These are phyloP conservation scores for Hippophae gyantsensis DNA, from an alignment of 306 rosid genomes.

Conservation along the genomic window DNA sequence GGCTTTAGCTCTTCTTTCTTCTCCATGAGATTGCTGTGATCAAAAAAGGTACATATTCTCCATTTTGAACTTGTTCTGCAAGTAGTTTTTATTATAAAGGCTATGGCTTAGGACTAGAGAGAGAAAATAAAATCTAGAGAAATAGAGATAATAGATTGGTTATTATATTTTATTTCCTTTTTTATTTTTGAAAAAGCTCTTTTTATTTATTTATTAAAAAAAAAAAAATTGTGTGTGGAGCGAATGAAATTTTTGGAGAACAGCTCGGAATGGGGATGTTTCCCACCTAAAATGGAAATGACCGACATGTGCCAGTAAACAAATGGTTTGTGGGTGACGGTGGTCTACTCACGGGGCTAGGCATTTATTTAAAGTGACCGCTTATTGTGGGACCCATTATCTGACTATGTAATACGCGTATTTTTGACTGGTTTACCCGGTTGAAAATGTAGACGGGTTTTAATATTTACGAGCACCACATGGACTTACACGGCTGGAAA, in stretches of 20 bases:
- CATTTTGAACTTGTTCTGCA: slow-evolving; percentile 31
- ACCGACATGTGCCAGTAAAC: slow-evolving; percentile 59
- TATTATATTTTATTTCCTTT: not conserved
- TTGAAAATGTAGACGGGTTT: too few relatives aligned
- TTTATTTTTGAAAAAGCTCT: not conserved
- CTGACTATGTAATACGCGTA: slow-evolving; percentile 35
- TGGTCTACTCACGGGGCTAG: slow-evolving; percentile 23
- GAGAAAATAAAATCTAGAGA: not conserved
- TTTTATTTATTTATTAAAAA: too few relatives aligned
- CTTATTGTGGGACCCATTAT: slow-evolving; percentile 25
- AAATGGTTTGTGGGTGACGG: slow-evolving; percentile 23
- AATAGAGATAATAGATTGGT: not conserved
- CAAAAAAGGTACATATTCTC: slow-evolving; percentile 35
- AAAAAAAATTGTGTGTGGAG: too few relatives aligned
- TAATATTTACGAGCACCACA: too few relatives aligned
- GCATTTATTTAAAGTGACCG: slow-evolving; percentile 35
- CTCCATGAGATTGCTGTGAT: slow-evolving; percentile 28
- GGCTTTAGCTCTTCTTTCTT: slow-evolving; percentile 29
- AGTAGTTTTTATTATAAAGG: slow-evolving; percentile 12
- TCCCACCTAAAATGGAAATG: slow-evolving; percentile 39
- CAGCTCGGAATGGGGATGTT: slow-evolving; percentile 52
- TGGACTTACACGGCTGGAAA: too few relatives aligned
- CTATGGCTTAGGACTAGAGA: slow-evolving; percentile 1
- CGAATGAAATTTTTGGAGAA: slow-evolving; percentile 65
- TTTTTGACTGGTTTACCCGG: slow-evolving; percentile 28